Evolutionary conservation across 257 asterid species (phyloP), one percentile per base, ranked within the genome.

Genomic region (Cynanchum wilfordii): DNA sequence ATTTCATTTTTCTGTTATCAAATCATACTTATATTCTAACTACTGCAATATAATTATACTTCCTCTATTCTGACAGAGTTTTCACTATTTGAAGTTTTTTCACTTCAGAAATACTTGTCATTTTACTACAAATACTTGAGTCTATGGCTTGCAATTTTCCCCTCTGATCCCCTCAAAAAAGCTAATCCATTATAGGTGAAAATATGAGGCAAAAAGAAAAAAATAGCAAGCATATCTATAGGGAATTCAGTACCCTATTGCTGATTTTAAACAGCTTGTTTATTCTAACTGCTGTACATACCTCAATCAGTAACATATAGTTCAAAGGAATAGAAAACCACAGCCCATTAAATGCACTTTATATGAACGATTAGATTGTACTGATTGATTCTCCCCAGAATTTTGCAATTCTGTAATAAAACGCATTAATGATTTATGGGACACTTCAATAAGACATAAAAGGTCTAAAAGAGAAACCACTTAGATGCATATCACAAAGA

Each of bases 391-490:
- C 6, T 29, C 51, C 1, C 47, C 47, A 0, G 8, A 51, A 0
- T 54, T 68, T 50, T 30, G 33, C 4, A 10, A 20, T 3, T 29
- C 22, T 50, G 20, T 63, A 3, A 36, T 5, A 36, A 7, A 36
- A 30, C 24, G 17, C 27, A 29, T 38, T 36, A 4, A 50, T 15
- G 56, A 16, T 50, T 50, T 25, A 33, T 33, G 19, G 9, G 49
- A 63, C 49, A 38, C 49, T 60, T 60, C 8, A 60, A 30, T 6
- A 63, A 36, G 68, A 63, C 20, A 33, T 58, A 76, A 71, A 77
- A 44, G 59, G 38, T 52, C 15, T 44, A 51, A 33, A 27, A 22
- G 64, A 5, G 49, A 24, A 60, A 33, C 6, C 33, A 7, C 38
- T 17, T 13, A 17, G 7, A 19, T 2, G 27, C 25, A 63, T 33